Base-by-base conservation (phyloP, 768 basidiomycete species). In the Favolaschia claudopus region DNA sequence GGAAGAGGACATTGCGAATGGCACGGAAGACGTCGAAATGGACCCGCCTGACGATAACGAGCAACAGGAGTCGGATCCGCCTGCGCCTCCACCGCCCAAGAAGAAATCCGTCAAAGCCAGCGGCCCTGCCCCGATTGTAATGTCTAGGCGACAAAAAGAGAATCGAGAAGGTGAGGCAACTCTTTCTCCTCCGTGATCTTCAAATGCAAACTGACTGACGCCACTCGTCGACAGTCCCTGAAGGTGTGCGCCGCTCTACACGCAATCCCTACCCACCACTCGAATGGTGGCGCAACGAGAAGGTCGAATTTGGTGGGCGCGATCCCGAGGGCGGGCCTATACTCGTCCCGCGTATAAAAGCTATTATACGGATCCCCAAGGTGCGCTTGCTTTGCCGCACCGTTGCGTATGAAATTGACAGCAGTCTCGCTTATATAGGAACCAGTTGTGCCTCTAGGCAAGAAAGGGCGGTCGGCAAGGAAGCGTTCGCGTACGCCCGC, bases 281-380 rank as follows among this genome's bases (percentile, higher is more conserved):
- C 32, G 91, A 93, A 36, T 96, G 83, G 79, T 99, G 96, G 96
- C 85, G 95, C n/a, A 86, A 87, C 64, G 96, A 99, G 75, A 89
- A 87, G 61, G 84, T 94, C 22, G 88, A 95, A 2, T 98, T 94
- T 67, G 89, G 89, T 7, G 83, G 87, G 49, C 66, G 70, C 12
- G 64, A 69, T 4, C 58, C 65, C 13, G 76, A 81, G 5, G 79
- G 80, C 7, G 84, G 79, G 22, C 60, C 75, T 9, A 76, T 82
- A 20, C 78, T 84, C 25, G 88, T 91, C 12, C 85, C 91, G 1
- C 82, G 83, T 25, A 89, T 94, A 68, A 85, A 85, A 65, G 90
- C 88, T 62, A 87, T 95, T 52, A 70, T 77, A 17, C 79, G 79
- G 44, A 82, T 85, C 67, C 82, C 82, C 0, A 78, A 80, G 63